A percentile compares a stretch with the other conserved stretches of the same genome.
Conservation (phyloP, 2,329 filamentous ascomycete species). For the Apiospora sp. region DNA sequence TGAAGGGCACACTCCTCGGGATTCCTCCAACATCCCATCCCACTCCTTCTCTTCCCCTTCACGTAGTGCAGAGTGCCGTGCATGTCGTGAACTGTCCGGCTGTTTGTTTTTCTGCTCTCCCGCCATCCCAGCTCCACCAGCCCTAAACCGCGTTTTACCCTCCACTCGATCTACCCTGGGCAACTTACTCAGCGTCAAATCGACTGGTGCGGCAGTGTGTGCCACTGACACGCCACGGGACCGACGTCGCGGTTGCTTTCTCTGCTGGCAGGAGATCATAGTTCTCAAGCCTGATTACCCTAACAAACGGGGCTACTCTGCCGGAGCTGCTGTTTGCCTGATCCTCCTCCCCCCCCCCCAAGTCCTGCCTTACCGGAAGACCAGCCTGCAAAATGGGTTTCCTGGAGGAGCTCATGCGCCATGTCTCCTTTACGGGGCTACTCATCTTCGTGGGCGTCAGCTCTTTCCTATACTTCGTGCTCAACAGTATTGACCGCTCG, state of each 20-base stretch:
- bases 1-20: neutral
- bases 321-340: neutral
- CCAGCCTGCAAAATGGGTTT: constrained; percentile 51
- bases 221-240: neutral
- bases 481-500: constrained; percentile 50
- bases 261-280: neutral
- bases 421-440: constrained; percentile 52
- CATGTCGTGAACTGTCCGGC: neutral
- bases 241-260: neutral
- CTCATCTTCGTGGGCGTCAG: constrained; percentile 47
- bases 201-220: neutral
- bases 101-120: neutral
- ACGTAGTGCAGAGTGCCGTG: neutral
- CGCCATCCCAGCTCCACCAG: neutral
- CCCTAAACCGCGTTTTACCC: neutral
- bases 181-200: neutral
- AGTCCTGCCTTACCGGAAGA: neutral
- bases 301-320: neutral
- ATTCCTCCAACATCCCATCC: neutral
- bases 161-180: neutral
- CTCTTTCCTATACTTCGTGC: constrained; percentile 48
- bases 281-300: neutral
- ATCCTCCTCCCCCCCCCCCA: neutral
- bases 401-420: constrained; percentile 55
- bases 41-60: neutral